Base-by-base conservation (phyloP, 345 rosid species). In the Dipteronia sinensis region DNA sequence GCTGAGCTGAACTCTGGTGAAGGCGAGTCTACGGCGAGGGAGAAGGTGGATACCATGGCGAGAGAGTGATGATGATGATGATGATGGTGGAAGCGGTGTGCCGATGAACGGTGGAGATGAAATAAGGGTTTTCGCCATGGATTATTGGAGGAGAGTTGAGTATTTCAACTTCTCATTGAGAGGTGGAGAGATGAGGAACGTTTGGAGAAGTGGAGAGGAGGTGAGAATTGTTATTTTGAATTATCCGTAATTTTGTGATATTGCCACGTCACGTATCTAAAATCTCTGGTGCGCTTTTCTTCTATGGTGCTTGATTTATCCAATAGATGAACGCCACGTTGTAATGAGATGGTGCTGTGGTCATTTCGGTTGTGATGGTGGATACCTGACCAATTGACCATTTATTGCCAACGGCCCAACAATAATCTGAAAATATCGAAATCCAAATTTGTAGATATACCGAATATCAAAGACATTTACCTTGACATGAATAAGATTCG, bases 111-210 rank as follows among this genome's bases (percentile, higher is more conserved):
- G 79, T 9, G 97, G 90, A 15, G 94, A 91, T 71, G 97, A 94
- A 83, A 96, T 89, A 44, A 94, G 85, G 71, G 89, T 82, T 81
- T 89, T 91, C 88, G 97, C 97, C 99, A 94, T 95, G 86, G 82
- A 64, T 38, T 65, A 64, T 38, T 65, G 6, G 22, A 47, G 27
- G 38, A 40, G 66, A 40, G 66, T 59, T 66, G 23, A 1, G 65
- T 58, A 1, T 31, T 63, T 62, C 79, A 80, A 58, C 61, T 68
- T 59, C 74, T 73, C 83, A 80, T 78, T 34, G 80, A 49, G 80
- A 19, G 79, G 67, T 66, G 55, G 65, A 22, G 76, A 70, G 69
- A 75, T 42, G 74, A 82, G 69, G 63, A 59, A 40, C n/a, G 62
- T 15, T 59, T 65, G 61, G 49, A 42, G 73, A 15, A 27, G 78